Conservation (phyloP, 139 green algal genomes). For the Chlamydomonas eustigma region DNA sequence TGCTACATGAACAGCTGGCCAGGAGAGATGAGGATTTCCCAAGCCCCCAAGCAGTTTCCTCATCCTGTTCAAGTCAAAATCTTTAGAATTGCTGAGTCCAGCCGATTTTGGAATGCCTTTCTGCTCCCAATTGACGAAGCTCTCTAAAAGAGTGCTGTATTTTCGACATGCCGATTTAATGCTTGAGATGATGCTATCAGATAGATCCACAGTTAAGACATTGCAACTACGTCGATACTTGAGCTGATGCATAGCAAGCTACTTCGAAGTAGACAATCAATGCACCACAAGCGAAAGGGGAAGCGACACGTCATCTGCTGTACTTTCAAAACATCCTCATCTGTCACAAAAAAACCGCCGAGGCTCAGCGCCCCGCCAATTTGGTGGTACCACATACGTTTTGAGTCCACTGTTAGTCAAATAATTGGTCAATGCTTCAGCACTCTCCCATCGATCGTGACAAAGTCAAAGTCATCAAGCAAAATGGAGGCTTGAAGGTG, state of each 20-base stretch:
- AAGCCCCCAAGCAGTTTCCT: constrained; percentile 52
- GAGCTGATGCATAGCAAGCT: neutral
- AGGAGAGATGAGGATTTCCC: constrained; percentile 52
- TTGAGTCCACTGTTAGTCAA: no score
- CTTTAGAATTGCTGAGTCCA: constrained; percentile 34
- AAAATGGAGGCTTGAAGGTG: no score
- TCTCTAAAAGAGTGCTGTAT: constrained; percentile 15
- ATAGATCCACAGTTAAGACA: neutral
- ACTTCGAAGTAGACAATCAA: neutral
- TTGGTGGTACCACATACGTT: no score
- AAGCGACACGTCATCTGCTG: no score
- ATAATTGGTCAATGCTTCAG: no score
- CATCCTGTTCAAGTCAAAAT: constrained; percentile 63
- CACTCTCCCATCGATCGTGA: no score
- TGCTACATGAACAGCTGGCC: constrained; percentile 69
- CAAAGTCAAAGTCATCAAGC: no score
- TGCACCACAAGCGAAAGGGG: no score
- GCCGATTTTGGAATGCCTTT: constrained; percentile 60
- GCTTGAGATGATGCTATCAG: neutral
- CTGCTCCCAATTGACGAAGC: constrained; percentile 61
- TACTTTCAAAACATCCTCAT: no score
- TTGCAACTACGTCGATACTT: neutral
- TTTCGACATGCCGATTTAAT: neutral
- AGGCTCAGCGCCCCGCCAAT: no score
- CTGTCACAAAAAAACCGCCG: no score